A percentile compares a stretch with the other conserved stretches of the same genome.
Conservation (phyloP, 2,329 filamentous ascomycete genomes). For the Aspergillus udagawae region DNA sequence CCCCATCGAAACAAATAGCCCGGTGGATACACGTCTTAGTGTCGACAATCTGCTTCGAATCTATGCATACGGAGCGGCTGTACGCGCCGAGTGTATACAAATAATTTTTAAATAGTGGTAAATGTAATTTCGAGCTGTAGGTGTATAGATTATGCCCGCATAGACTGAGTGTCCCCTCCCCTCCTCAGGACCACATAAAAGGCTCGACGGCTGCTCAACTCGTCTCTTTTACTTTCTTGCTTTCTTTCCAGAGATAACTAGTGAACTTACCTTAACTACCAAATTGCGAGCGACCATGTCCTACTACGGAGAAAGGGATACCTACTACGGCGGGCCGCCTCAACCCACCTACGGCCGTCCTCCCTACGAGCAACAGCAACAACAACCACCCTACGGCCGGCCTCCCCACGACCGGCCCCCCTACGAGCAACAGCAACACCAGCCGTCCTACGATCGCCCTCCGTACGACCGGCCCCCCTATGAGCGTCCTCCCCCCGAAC, state of each 20-base stretch:
- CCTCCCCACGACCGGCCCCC: conserved; percentile 11
- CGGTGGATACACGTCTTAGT: conserved; percentile 13
- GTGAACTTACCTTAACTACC: not conserved
- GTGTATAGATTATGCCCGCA: not conserved
- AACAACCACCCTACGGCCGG: not conserved
- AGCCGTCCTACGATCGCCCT: conserved; percentile 15
- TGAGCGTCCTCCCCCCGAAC: conserved; percentile 14
- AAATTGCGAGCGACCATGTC: conserved; percentile 6
- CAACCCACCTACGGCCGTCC: conserved; percentile 7
- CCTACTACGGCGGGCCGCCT: conserved; percentile 5
- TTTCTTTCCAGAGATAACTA: not conserved
- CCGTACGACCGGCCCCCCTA: conserved; percentile 19
- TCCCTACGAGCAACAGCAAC: conserved; percentile 1
- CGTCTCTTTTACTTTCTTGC: not conserved
- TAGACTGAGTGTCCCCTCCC: not conserved
- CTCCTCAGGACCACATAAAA: conserved; percentile 1
- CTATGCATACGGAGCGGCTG: not conserved
- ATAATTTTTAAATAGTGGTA: not conserved
- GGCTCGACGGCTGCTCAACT: not conserved
- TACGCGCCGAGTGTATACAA: not conserved
- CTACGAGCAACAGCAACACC: not conserved
- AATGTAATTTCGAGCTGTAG: not conserved
- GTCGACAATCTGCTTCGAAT: conserved; percentile 1
- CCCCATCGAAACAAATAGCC: conserved; percentile 12
- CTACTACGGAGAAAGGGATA: conserved; percentile 9